These are phyloP conservation scores for Volvox carteri DNA, from an alignment of 163 green algal genomes.

Conservation along the genomic window DNA sequence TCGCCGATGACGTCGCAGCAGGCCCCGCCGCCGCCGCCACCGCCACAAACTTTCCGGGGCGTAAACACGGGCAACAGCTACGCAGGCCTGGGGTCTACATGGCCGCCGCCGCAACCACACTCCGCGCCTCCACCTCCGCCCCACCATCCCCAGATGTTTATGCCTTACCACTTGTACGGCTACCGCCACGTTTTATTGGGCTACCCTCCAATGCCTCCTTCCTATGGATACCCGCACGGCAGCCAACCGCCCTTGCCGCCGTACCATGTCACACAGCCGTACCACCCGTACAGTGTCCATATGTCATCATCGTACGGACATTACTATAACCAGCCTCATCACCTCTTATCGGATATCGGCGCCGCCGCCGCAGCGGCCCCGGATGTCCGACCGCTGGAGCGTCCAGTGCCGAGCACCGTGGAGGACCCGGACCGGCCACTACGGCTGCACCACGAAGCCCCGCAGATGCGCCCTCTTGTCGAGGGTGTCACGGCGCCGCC, in stretches of 20 bases:
- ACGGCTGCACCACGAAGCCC: no score
- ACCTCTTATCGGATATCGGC: slow-evolving; percentile 8
- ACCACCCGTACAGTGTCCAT: slow-evolving; percentile 4
- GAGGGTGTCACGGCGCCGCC: no score
- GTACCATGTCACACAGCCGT: not conserved
- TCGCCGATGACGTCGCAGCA: not conserved
- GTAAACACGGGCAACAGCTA: not conserved
- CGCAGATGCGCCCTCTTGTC: no score
- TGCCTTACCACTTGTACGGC: slow-evolving; percentile 32
- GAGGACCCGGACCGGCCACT: no score
- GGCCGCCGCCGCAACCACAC: slow-evolving; percentile 17
- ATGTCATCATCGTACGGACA: slow-evolving; percentile 4
- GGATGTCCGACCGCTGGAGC: not conserved
- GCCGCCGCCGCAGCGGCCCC: no score
- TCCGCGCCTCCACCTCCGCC: not conserved
- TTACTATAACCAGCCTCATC: not conserved
- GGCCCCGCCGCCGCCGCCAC: not conserved
- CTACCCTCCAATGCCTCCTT: not conserved
- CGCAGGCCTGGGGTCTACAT: not conserved
- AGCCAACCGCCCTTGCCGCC: not conserved
- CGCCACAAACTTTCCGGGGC: not conserved
- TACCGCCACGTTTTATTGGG: not conserved
- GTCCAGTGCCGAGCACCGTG: not conserved
- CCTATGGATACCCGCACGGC: not conserved
- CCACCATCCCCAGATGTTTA: not conserved